Percentiles rank a stretch among this genome's conserved stretches.
These are phyloP conservation scores for Galerina marginata DNA, from an alignment of 768 basidiomycete species.

Conservation along the genomic window DNA sequence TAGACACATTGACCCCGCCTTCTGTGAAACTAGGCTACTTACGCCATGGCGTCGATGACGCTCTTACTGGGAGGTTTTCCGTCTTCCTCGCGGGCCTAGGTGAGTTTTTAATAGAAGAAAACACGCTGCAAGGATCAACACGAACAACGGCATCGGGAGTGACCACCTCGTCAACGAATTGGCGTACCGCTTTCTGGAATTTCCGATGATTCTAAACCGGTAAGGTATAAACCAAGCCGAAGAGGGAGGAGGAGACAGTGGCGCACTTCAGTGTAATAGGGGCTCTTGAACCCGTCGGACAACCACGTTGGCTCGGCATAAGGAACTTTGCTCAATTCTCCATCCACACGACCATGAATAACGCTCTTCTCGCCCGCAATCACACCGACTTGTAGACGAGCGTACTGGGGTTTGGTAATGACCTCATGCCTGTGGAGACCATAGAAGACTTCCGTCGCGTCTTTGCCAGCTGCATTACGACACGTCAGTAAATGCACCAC, in stretches of 20 bases:
- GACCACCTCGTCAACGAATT: slow-evolving; percentile 76
- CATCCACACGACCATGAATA: slow-evolving; percentile 60
- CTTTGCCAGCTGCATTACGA: slow-evolving; percentile 73
- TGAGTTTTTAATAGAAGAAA: slow-evolving; percentile 37
- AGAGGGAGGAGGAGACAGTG: slow-evolving; percentile 33
- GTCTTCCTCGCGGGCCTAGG: slow-evolving; percentile 78
- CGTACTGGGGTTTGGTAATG: slow-evolving; percentile 78
- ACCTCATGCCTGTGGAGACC: slow-evolving; percentile 90
- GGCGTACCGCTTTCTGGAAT: slow-evolving; percentile 68
- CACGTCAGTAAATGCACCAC: background rate
- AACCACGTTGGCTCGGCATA: slow-evolving; percentile 92
- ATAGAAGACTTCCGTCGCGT: slow-evolving; percentile 91
- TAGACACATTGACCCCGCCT: background rate
- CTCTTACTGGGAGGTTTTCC: slow-evolving; percentile 85
- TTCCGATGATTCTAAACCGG: slow-evolving; percentile 57
- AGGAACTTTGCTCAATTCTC: slow-evolving; percentile 79
- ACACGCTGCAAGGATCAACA: background rate
- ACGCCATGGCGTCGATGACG: slow-evolving; percentile 80
- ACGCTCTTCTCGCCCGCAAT: slow-evolving; percentile 71
- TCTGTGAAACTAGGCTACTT: slow-evolving; percentile 28
- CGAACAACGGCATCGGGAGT: slow-evolving; percentile 56
- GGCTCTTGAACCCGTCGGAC: slow-evolving; percentile 70
- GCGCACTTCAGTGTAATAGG: slow-evolving; percentile 75
- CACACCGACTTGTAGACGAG: slow-evolving; percentile 75
- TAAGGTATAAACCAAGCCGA: slow-evolving; percentile 13